Evolutionary conservation across 768 basidiomycete species (phyloP).

Genomic region (Butyriboletus loyo): DNA sequence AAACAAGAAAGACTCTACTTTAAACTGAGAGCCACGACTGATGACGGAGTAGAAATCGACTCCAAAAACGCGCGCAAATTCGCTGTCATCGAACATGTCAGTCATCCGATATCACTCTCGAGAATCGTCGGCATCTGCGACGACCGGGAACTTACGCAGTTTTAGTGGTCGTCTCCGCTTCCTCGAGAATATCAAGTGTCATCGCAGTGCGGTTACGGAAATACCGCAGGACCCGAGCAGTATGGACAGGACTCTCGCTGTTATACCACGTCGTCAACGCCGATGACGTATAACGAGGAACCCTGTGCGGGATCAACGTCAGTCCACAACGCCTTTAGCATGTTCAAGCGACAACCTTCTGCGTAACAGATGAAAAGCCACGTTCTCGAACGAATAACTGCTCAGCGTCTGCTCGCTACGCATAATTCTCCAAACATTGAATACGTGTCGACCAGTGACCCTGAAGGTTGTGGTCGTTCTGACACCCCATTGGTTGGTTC

Average conservation of each 20-base stretch:
- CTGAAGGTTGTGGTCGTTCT: conserved; percentile 79
- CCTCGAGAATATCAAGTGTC: conserved; percentile 78
- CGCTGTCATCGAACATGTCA: conserved; percentile 46
- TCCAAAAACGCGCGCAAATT: conserved; percentile 96
- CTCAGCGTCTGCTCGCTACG: conserved; percentile 75
- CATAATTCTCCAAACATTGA: conserved; percentile 93
- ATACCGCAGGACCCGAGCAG: conserved; percentile 56
- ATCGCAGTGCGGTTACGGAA: conserved; percentile 61
- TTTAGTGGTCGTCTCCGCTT: conserved; percentile 79
- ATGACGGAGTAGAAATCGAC: conserved; percentile 96
- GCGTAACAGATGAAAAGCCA: conserved; percentile 75
- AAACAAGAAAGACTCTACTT: conserved; percentile 98
- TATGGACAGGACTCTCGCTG: conserved; percentile 55
- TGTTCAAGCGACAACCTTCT: conserved; percentile 50
- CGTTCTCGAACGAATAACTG: conserved; percentile 87
- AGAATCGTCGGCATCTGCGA: background rate
- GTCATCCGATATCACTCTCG: background rate
- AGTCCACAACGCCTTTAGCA: background rate
- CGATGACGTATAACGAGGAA: conserved; percentile 66
- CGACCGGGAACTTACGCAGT: conserved; percentile 60
- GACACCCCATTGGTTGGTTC: conserved; percentile 66
- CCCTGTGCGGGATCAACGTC: conserved; percentile 39
- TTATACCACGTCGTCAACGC: conserved; percentile 70
- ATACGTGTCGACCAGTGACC: conserved; percentile 82
- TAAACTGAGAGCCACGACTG: conserved; percentile 95